These are phyloP conservation scores for Solanum chaucha DNA, from an alignment of 257 asterid species.

Conservation along the genomic window DNA sequence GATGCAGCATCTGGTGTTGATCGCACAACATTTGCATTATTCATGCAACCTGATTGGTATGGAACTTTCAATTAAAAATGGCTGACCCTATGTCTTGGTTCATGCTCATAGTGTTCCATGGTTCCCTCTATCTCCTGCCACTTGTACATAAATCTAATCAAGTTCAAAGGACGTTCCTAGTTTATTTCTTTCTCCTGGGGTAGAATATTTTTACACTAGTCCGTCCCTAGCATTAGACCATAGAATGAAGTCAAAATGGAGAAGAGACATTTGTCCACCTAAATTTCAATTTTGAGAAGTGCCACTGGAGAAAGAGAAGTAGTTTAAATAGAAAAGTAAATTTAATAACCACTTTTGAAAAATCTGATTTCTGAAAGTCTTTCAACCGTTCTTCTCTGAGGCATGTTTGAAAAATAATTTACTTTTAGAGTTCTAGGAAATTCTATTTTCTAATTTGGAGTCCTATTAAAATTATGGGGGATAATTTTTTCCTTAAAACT, in stretches of 20 bases:
- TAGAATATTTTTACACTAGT: background rate
- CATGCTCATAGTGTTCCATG: background rate
- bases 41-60: slow-evolving; percentile 97
- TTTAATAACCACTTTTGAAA: background rate
- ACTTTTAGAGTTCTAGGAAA: background rate
- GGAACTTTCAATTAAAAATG: background rate
- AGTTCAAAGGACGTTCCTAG: background rate
- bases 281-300: background rate
- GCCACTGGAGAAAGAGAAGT: background rate
- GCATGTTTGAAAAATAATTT: background rate
- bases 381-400: background rate
- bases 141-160: background rate
- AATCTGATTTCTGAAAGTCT: background rate
- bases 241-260: background rate
- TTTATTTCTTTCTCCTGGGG: background rate
- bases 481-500: too few relatives aligned
- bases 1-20: slow-evolving; percentile 59
- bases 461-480: background rate
- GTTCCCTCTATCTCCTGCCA: background rate
- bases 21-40: slow-evolving; percentile 85
- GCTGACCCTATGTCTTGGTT: background rate
- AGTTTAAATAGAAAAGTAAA: background rate
- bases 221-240: background rate
- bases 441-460: background rate
- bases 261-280: background rate